Evolutionary conservation across 345 rosid genomes (phyloP), one percentile per base, ranked within the genome.

Genomic region (Eutrema yunnanense): DNA sequence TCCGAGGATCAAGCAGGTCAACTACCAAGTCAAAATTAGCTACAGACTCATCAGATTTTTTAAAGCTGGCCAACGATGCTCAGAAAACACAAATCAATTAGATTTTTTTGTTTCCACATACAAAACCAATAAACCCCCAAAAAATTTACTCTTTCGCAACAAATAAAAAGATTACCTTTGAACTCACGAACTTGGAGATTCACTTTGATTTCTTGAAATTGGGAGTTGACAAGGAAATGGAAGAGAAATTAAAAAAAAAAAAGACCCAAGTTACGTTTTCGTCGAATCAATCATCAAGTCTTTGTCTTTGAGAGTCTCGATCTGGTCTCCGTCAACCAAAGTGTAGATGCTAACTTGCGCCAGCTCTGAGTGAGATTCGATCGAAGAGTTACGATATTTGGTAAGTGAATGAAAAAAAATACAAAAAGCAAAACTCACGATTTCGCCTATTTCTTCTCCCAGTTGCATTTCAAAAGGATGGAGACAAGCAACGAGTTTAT

Each of bases 241-340:
- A 30, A 43, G 34, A 46, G 54, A 48, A 22, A 48, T 16, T 5
- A 16, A 16, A 16, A 13, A 50, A 50, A 65, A 19, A 19, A 13
- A 50, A 50, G 50, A 22, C 26, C 47, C 59, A 36, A 50, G 3
- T 26, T 3, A 49, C 30, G 68, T 43, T 46, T 46, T 22, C 32
- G 16, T 64, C 11, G 33, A 33, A 48, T 36, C 57, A 48, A 27
- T 36, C 69, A 19, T 37, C 9, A 51, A 65, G 37, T 27, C 26
- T 65, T 65, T 5, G 69, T 48, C 69, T 65, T 34, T 49, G 43
- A 65, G 49, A 27, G 49, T 66, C 40, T 66, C 71, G 71, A 67
- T 67, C 61, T 67, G 30, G 51, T 51, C 71, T 38, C 7, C 70
- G 47, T 50, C 58, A 33, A 64, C 27, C 47, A n/a, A 52, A 38